Conservation (phyloP, 2,329 filamentous ascomycete genomes). For the Fusarium sp. region DNA sequence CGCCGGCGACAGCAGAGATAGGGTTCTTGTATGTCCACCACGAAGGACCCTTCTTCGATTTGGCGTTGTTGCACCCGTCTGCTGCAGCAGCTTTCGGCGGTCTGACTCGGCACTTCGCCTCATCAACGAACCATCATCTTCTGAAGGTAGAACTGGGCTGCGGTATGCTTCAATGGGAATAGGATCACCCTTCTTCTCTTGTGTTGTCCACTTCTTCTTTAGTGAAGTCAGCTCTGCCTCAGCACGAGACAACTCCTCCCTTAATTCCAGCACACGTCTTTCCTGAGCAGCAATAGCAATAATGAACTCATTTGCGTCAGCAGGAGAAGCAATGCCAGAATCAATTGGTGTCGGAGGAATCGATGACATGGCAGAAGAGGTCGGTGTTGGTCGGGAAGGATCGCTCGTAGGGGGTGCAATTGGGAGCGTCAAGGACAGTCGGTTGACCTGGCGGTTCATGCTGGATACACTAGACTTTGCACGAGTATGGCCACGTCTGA, state of each 20-base stretch:
- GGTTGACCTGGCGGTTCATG: constrained; percentile 62
- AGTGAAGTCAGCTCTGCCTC: constrained; percentile 80
- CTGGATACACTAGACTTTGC: constrained; percentile 65
- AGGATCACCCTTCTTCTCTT: constrained; percentile 81
- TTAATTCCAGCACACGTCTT: constrained; percentile 87
- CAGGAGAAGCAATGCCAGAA: constrained; percentile 58
- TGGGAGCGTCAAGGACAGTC: constrained; percentile 72
- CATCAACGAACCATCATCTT: constrained; percentile 51
- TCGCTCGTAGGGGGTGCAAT: constrained; percentile 67
- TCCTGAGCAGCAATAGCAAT: constrained; percentile 94
- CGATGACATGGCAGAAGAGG: constrained; percentile 55
- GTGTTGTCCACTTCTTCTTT: constrained; percentile 84
- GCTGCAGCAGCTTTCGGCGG: constrained; percentile 74
- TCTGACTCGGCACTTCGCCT: constrained; percentile 73
- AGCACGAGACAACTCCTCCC: constrained; percentile 87
- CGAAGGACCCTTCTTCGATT: constrained; percentile 73
- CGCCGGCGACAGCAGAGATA: constrained; percentile 85
- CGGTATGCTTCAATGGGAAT: constrained; percentile 66
- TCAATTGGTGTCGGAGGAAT: constrained; percentile 65
- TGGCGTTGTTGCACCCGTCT: constrained; percentile 58
- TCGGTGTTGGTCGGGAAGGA: constrained; percentile 64
- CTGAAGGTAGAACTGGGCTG: constrained; percentile 49
- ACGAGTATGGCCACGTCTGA: constrained; percentile 59
- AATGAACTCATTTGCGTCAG: constrained; percentile 77
- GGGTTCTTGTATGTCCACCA: constrained; percentile 71